Conservation (phyloP, 2,329 filamentous ascomycete genomes). For the Xylaria sp. region DNA sequence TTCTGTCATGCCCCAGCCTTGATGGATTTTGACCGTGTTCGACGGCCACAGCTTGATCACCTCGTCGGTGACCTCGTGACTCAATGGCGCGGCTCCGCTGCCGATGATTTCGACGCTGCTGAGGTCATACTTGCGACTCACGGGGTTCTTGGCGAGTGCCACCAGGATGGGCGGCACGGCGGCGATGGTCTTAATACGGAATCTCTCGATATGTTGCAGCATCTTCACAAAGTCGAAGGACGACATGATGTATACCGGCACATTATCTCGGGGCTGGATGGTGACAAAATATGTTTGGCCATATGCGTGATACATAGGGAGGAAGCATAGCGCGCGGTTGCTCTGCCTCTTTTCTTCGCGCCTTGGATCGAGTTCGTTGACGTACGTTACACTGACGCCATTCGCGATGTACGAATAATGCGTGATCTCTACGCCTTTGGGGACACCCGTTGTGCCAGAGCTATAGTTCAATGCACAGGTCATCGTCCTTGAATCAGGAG, state of each 20-base stretch:
- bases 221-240: slow-evolving; percentile 76
- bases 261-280: slow-evolving; percentile 55
- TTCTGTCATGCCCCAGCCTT: slow-evolving; percentile 91
- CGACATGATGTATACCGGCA: slow-evolving; percentile 77
- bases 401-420: slow-evolving; percentile 78
- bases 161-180: slow-evolving; percentile 78
- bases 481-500: slow-evolving; percentile 50
- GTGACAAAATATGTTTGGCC: slow-evolving; percentile 73
- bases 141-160: slow-evolving; percentile 71
- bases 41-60: slow-evolving; percentile 58
- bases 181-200: slow-evolving; percentile 66
- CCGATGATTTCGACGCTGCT: slow-evolving; percentile 62
- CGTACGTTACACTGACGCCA: slow-evolving; percentile 59
- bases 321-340: slow-evolving; percentile 61
- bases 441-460: slow-evolving; percentile 76
- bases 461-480: slow-evolving; percentile 78
- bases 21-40: slow-evolving; percentile 47
- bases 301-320: slow-evolving; percentile 78
- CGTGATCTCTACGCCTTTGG: slow-evolving; percentile 83
- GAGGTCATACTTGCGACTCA: slow-evolving; percentile 67
- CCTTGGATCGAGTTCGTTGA: slow-evolving; percentile 50
- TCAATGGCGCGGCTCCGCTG: slow-evolving; percentile 71
- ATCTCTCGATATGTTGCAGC: slow-evolving; percentile 68
- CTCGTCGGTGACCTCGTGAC: slow-evolving; percentile 58
- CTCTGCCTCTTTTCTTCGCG: slow-evolving; percentile 46